Percentiles rank a stretch among this genome's conserved stretches.
Conservation (phyloP, 2,329 filamentous ascomycete species). For the Chaetomiaceae sp. region DNA sequence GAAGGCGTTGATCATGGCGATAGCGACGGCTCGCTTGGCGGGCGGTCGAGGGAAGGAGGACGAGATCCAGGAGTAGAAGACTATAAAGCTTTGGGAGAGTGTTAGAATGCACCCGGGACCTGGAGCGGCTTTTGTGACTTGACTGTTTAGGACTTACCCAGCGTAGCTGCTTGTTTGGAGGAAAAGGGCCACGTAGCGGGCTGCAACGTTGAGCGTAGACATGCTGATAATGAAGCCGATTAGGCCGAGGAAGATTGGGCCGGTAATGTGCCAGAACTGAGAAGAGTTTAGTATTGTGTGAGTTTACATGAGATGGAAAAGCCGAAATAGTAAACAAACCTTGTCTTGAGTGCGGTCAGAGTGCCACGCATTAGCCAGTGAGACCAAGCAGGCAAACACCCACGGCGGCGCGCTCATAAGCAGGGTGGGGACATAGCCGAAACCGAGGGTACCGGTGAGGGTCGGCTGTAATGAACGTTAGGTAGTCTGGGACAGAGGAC, state of each 20-base stretch:
- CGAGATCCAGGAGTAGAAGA: constrained; percentile 56
- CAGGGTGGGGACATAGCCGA: constrained; percentile 48
- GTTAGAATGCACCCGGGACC: background rate
- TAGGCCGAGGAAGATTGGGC: constrained; percentile 50
- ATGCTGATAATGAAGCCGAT: constrained; percentile 58
- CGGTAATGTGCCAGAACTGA: constrained; percentile 55
- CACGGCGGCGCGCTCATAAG: constrained; percentile 56
- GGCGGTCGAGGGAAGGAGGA: constrained; percentile 55
- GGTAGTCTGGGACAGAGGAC: background rate
- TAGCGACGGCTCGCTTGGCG: constrained; percentile 57
- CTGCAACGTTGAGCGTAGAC: constrained; percentile 51
- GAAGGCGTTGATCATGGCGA: constrained; percentile 57
- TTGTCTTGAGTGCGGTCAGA: constrained; percentile 53
- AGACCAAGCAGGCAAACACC: constrained; percentile 55
- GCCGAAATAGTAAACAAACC: constrained; percentile 30
- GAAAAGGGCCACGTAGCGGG: constrained; percentile 58
- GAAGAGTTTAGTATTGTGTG: background rate
- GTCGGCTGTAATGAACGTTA: constrained; percentile 36
- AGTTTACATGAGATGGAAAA: background rate
- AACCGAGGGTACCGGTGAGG: constrained; percentile 50
- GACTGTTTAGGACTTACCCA: too few species aligned
- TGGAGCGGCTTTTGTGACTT: background rate
- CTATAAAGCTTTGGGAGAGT: constrained; percentile 40
- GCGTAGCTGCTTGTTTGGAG: constrained; percentile 55
- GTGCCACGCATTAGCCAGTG: constrained; percentile 51